Evolutionary conservation across 805 yeast genomes (phyloP).

Genomic region (Schwanniomyces vanrijiae): DNA sequence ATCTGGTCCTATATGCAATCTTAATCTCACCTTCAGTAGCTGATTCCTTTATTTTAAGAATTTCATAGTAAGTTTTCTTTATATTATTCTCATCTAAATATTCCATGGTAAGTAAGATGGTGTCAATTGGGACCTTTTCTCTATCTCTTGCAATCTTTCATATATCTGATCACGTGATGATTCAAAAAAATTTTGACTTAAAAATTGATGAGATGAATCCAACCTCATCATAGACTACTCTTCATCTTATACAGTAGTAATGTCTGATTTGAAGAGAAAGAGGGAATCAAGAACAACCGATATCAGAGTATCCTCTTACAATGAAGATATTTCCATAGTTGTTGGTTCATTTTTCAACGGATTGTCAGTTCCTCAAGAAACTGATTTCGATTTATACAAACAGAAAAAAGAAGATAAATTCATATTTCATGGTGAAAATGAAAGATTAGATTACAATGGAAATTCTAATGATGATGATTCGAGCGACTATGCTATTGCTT

Average conservation of each 20-base stretch:
- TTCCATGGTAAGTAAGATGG: background rate
- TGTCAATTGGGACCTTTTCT: background rate
- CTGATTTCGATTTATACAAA: conserved; percentile 63
- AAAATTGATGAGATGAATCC: conserved; percentile 2
- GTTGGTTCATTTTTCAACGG: conserved; percentile 84
- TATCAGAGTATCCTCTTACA: conserved; percentile 34
- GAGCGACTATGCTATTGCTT: conserved; percentile 66
- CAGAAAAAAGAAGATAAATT: conserved; percentile 44
- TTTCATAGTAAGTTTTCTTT: conserved; percentile 45
- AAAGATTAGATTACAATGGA: conserved; percentile 73
- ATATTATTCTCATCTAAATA: conserved; percentile 8
- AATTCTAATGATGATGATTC: conserved; percentile 28
- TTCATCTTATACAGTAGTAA: background rate
- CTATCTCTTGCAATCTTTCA: background rate
- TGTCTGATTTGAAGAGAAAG: conserved; percentile 10
- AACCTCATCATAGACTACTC: background rate
- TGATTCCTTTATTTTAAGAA: conserved; percentile 50
- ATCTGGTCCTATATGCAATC: conserved; percentile 59
- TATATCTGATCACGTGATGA: background rate
- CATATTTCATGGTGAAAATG: conserved; percentile 74
- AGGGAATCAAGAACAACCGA: conserved; percentile 36
- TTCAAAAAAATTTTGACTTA: background rate
- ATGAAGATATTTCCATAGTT: conserved; percentile 49
- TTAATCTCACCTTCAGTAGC: conserved; percentile 47
- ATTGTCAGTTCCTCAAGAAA: conserved; percentile 55